These are phyloP conservation scores for Amanita inopinata DNA, from an alignment of 768 basidiomycete genomes.

Conservation along the genomic window DNA sequence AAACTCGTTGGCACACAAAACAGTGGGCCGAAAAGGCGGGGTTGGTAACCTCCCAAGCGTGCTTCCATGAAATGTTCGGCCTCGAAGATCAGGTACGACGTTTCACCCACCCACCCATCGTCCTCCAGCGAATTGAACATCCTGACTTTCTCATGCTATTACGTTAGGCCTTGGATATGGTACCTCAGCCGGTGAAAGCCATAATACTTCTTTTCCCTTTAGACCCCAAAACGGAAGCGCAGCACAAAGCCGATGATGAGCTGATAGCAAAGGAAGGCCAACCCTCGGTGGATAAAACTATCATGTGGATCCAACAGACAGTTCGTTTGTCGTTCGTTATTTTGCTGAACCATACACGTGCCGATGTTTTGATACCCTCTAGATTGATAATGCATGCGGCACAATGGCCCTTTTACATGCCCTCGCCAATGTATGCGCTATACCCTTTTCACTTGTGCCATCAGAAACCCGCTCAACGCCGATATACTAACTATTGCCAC, in stretches of 20 bases:
- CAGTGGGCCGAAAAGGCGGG: conserved; percentile 71
- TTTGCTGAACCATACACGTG: neutral
- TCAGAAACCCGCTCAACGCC: too few relatives aligned
- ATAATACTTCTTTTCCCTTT: conserved; percentile 82
- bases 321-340: conserved; percentile 27
- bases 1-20: neutral
- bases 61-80: conserved; percentile 67
- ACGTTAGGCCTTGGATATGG: conserved; percentile 54
- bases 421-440: conserved; percentile 59
- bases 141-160: neutral
- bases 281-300: conserved; percentile 42
- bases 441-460: neutral
- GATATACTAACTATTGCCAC: too few relatives aligned
- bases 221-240: conserved; percentile 33
- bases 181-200: conserved; percentile 71
- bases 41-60: conserved; percentile 34
- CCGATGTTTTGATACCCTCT: neutral
- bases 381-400: conserved; percentile 83
- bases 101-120: too few relatives aligned
- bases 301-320: conserved; percentile 89
- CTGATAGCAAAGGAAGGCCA: conserved; percentile 37
- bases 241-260: conserved; percentile 51
- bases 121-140: neutral
- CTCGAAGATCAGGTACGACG: conserved; percentile 51
- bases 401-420: conserved; percentile 83